A percentile compares a stretch with the other conserved stretches of the same genome.
These are phyloP conservation scores for Irpex sp. DNA, from an alignment of 1,284 basidiomycete genomes.

Conservation along the genomic window DNA sequence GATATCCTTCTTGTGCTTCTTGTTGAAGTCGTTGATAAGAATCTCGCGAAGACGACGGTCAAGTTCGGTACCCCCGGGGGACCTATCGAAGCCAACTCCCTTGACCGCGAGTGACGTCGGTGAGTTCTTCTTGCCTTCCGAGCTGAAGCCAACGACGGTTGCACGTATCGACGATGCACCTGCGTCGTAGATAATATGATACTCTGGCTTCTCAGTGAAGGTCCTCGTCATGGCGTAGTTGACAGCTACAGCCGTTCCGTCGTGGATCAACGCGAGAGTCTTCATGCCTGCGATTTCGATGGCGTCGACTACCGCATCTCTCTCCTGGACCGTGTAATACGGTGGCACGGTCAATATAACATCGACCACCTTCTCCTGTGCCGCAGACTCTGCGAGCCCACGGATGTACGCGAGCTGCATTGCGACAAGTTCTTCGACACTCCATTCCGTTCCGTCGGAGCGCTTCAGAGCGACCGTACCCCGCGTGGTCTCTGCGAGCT, in stretches of 20 bases:
- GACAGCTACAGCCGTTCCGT: constrained; percentile 88
- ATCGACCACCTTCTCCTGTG: constrained; percentile 74
- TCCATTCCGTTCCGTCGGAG: constrained; percentile 66
- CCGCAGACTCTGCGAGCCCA: constrained; percentile 74
- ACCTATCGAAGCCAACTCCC: constrained; percentile 78
- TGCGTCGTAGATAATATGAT: constrained; percentile 92
- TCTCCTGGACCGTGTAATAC: constrained; percentile 82
- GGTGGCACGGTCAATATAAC: constrained; percentile 84
- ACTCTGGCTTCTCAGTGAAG: constrained; percentile 72
- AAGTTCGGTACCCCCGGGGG: constrained; percentile 77
- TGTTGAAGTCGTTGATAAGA: constrained; percentile 72
- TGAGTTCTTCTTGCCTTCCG: constrained; percentile 33
- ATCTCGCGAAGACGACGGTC: constrained; percentile 83
- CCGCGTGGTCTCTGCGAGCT: constrained; percentile 52
- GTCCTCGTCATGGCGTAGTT: constrained; percentile 96
- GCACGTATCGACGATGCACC: constrained; percentile 87
- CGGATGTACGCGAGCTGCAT: constrained; percentile 94
- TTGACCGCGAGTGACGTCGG: constrained; percentile 69
- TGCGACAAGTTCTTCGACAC: constrained; percentile 86
- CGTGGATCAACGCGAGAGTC: constrained; percentile 83
- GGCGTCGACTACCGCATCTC: constrained; percentile 87
- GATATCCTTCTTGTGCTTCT: constrained; percentile 59
- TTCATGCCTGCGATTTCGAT: constrained; percentile 86
- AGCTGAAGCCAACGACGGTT: constrained; percentile 78
- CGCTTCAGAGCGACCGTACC: constrained; percentile 54